These are phyloP conservation scores for Juncus effusus DNA, from an alignment of 176 grass and related monocot genomes.

Conservation along the genomic window DNA sequence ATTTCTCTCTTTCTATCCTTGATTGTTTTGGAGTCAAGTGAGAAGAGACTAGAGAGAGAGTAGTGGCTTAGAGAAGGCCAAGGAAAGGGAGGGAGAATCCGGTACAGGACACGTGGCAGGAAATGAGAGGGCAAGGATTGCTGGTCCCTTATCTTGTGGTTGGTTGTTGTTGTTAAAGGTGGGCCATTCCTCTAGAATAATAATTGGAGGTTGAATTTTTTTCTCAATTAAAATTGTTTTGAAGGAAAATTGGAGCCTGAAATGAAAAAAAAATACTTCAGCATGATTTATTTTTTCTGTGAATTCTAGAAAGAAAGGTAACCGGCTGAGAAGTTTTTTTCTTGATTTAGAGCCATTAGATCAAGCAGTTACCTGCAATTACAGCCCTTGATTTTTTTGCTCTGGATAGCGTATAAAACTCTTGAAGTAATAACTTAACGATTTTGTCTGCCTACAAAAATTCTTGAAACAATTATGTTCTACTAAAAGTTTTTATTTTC, in stretches of 20 bases:
- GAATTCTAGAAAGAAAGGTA: no score
- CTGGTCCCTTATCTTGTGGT: constrained; percentile 33
- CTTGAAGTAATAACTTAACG: no score
- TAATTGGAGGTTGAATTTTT: neutral
- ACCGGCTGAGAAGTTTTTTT: no score
- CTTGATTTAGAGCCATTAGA: no score
- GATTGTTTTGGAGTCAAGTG: neutral
- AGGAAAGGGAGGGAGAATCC: constrained; percentile 15
- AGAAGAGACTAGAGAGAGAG: constrained; percentile 2
- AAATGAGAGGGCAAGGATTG: constrained; percentile 24
- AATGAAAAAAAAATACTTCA: no score
- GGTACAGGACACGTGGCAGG: constrained; percentile 21
- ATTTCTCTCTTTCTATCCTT: neutral
- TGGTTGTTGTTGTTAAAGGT: constrained; percentile 2
- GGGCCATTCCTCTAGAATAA: neutral
- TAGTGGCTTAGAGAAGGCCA: constrained; percentile 19
- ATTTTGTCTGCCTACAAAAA: no score
- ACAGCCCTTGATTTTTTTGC: no score
- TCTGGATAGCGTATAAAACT: no score
- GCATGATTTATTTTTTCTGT: no score
- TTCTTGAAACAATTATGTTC: no score
- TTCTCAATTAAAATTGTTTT: neutral
- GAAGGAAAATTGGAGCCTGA: neutral
- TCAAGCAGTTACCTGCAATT: no score
- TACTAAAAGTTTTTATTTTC: no score